phyloP scores from a whole-genome alignment of 2,329 filamentous ascomycete genomes.

The Raffaelea deltoideospora region DNA sequence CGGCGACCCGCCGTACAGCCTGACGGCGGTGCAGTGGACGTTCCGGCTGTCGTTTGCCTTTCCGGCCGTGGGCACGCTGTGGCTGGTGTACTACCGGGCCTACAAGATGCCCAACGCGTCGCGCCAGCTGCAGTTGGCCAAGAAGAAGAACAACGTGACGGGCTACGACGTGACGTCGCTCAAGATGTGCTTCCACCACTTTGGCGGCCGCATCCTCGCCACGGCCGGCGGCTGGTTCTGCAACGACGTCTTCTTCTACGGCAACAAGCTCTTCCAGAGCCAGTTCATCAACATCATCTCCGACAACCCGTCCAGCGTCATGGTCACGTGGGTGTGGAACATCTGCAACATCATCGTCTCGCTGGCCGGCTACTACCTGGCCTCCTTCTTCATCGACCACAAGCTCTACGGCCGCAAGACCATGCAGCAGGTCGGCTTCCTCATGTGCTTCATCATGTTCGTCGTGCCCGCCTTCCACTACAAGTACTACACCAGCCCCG shows the following conservation, averaged over 20 bases:
- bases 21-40: constrained; percentile 68
- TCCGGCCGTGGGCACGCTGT: constrained; percentile 77
- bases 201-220: constrained; percentile 72
- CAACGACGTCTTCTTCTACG: constrained; percentile 98
- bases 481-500: constrained; percentile 59
- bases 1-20: constrained; percentile 63
- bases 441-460: constrained; percentile 88
- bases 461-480: constrained; percentile 81
- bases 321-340: constrained; percentile 86
- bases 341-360: constrained; percentile 80
- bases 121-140: constrained; percentile 66
- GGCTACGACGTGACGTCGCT: constrained; percentile 86
- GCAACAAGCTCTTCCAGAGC: constrained; percentile 22
- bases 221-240: constrained; percentile 86
- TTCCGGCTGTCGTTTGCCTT: constrained; percentile 89
- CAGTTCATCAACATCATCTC: constrained; percentile 12
- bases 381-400: constrained; percentile 82
- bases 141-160: constrained; percentile 75
- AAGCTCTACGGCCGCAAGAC: constrained; percentile 91
- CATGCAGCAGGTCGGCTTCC: constrained; percentile 92
- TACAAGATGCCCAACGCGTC: constrained; percentile 87
- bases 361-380: constrained; percentile 77
- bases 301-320: constrained; percentile 39
- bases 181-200: constrained; percentile 62
- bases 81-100: constrained; percentile 91